Evolutionary conservation across 768 basidiomycete genomes (phyloP).

Genomic region (Boletus pseudopeckii): DNA sequence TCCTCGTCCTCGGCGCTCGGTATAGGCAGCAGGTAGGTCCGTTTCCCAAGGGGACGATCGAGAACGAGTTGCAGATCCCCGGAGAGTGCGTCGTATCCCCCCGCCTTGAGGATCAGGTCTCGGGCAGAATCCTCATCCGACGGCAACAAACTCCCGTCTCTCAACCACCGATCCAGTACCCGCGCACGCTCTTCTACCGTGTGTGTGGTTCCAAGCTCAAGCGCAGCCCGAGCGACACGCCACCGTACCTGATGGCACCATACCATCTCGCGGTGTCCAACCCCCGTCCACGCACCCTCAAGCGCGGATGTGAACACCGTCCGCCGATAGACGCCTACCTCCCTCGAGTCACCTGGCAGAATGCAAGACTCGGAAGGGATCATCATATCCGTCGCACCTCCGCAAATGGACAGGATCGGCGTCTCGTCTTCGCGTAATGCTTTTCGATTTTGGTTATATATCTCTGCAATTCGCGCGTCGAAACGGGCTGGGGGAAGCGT

Average conservation of each 20-base stretch:
- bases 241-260: conserved; percentile 99
- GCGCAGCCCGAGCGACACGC: conserved; percentile 74
- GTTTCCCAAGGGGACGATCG: conserved; percentile 39
- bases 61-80: conserved; percentile 40
- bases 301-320: conserved; percentile 84
- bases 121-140: conserved; percentile 10
- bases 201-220: conserved; percentile 54
- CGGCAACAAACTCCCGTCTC: conserved; percentile 54
- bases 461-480: conserved; percentile 71
- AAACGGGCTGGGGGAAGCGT: conserved; percentile 84
- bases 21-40: conserved; percentile 51
- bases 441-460: conserved; percentile 53
- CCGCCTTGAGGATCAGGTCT: conserved; percentile 8
- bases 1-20: neutral
- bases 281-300: conserved; percentile 91
- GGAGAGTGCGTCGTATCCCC: conserved; percentile 37
- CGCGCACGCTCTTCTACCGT: conserved; percentile 29
- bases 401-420: conserved; percentile 81
- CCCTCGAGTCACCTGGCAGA: conserved; percentile 35
- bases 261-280: conserved; percentile 94
- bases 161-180: conserved; percentile 62
- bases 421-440: conserved; percentile 46
- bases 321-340: conserved; percentile 40
- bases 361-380: conserved; percentile 89
- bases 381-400: conserved; percentile 89